Conservation (phyloP, 495 filamentous ascomycete genomes). For the Paragyromitra xinjiangensis region DNA sequence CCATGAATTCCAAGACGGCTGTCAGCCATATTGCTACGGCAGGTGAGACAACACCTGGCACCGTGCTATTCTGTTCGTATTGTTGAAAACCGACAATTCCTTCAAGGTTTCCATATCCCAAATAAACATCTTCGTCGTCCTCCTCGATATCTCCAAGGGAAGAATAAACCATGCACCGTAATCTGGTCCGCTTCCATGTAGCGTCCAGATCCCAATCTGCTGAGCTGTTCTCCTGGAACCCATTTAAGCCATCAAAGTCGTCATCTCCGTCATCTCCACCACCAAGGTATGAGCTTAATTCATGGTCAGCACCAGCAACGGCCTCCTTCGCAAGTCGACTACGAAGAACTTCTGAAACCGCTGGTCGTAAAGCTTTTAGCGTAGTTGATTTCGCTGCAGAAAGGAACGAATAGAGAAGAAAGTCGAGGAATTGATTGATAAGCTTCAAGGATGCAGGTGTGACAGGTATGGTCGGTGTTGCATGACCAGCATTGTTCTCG, state of each 20-base stretch:
- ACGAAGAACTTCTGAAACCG: constrained; percentile 86
- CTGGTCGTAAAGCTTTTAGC: constrained; percentile 77
- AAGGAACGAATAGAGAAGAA: constrained; percentile 88
- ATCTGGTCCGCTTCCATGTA: constrained; percentile 88
- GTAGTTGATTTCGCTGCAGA: constrained; percentile 81
- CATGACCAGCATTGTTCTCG: constrained; percentile 70
- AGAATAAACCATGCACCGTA: constrained; percentile 98
- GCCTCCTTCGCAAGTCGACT: constrained; percentile 86
- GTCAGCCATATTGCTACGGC: constrained; percentile 96
- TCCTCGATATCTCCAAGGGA: constrained; percentile 96
- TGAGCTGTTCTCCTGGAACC: constrained; percentile 70
- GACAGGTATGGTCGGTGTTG: constrained; percentile 74
- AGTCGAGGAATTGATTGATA: constrained; percentile 93
- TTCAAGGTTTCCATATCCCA: constrained; percentile 50
- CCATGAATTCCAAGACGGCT: constrained; percentile 91
- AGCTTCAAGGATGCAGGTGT: constrained; percentile 77
- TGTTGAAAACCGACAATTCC: constrained; percentile 51
- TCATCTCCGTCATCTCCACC: constrained; percentile 81
- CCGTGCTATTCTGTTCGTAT: constrained; percentile 54
- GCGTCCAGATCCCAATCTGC: constrained; percentile 83
- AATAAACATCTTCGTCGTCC: constrained; percentile 77
- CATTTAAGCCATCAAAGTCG: constrained; percentile 84
- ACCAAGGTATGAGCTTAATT: constrained; percentile 85
- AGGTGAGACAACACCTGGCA: constrained; percentile 77
- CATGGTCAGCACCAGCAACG: constrained; percentile 86